These are phyloP conservation scores for Odontarrhena argentea DNA, from an alignment of 345 rosid species.

Conservation along the genomic window DNA sequence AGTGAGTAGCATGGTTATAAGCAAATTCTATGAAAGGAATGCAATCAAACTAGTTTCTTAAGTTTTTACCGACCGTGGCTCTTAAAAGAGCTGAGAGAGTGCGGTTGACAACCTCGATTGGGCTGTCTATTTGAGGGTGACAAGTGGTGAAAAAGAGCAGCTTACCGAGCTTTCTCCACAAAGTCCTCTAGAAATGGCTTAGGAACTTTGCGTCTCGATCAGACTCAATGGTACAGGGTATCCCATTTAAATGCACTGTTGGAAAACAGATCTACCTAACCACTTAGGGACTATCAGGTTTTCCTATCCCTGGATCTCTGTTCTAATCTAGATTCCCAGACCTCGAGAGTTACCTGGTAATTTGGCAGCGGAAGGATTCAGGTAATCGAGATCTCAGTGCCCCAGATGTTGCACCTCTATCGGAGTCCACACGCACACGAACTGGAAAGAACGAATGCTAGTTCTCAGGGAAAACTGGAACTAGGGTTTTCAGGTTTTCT, in stretches of 20 bases:
- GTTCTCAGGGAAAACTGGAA: too few relatives aligned
- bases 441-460: too few relatives aligned
- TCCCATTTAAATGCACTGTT: background rate
- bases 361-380: too few relatives aligned
- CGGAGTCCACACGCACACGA: too few relatives aligned
- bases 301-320: too few relatives aligned
- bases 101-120: background rate
- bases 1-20: background rate
- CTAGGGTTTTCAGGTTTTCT: too few relatives aligned
- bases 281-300: too few relatives aligned
- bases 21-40: background rate
- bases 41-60: background rate
- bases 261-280: background rate
- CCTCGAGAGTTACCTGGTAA: too few relatives aligned
- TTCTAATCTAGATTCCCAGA: too few relatives aligned
- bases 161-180: background rate
- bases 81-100: background rate
- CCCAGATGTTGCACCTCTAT: too few relatives aligned
- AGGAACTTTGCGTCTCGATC: background rate
- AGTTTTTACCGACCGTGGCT: background rate
- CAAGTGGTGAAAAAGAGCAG: background rate
- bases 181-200: background rate
- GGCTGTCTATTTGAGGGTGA: background rate
- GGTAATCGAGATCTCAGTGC: too few relatives aligned
- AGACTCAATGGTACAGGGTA: background rate